Percentiles rank a stretch among this genome's conserved stretches.
Evolutionary conservation across 2,329 filamentous ascomycete genomes (phyloP).

Genomic region (Coccinonectria pachysandricola): DNA sequence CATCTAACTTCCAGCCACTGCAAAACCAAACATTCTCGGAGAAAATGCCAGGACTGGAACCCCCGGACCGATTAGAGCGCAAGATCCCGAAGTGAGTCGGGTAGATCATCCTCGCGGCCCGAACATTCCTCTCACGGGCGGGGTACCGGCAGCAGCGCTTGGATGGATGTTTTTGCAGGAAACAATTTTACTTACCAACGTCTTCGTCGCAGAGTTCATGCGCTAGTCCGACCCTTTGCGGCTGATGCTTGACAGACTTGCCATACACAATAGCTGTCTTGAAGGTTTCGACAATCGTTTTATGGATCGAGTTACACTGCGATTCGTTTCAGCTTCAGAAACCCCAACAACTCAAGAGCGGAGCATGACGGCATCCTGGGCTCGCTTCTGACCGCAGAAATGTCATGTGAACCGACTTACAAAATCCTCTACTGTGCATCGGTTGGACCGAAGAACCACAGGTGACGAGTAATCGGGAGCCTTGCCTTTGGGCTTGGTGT

Average conservation of each 20-base stretch:
- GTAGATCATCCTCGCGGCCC: constrained; percentile 10
- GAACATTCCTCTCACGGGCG: constrained; percentile 6
- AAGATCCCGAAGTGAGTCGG: constrained; percentile 14
- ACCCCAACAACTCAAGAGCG: too few species aligned
- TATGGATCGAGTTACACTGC: constrained; percentile 94
- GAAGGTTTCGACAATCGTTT: constrained; percentile 92
- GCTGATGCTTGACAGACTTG: constrained; percentile 96
- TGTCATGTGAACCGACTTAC: constrained; percentile 50
- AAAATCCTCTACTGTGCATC: constrained; percentile 92
- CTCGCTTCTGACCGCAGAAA: too few species aligned
- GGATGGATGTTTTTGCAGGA: too few species aligned
- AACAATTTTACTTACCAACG: constrained; percentile 79
- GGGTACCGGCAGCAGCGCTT: too few species aligned
- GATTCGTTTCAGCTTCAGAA: constrained; percentile 28
- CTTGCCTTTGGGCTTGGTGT: constrained; percentile 96
- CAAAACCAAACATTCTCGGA: neutral
- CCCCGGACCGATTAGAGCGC: constrained; percentile 8
- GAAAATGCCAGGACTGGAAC: constrained; percentile 3
- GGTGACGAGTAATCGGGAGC: constrained; percentile 86
- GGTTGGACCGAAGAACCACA: constrained; percentile 73
- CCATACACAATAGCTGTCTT: constrained; percentile 93
- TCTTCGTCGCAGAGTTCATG: constrained; percentile 96
- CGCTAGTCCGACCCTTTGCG: constrained; percentile 81
- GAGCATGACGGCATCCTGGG: too few species aligned
- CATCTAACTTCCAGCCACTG: constrained; percentile 5